Base-by-base conservation (phyloP, 2,329 filamentous ascomycete species). In the Pseudonectria buxi region DNA sequence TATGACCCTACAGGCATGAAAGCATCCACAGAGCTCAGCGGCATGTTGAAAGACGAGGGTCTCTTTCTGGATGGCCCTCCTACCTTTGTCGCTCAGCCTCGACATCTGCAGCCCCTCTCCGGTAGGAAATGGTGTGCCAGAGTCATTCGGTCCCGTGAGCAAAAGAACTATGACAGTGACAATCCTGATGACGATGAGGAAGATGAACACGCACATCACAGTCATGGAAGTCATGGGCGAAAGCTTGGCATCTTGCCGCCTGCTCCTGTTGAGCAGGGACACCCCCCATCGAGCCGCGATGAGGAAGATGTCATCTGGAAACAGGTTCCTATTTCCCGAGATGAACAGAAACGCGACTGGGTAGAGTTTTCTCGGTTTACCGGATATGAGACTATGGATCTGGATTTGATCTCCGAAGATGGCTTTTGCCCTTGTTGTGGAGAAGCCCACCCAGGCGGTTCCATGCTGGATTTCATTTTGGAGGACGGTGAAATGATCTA, bases 21-120 rank as follows among this genome's bases (percentile, higher is more conserved):
- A 40, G 65, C 65, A 10, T 61, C 61, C 7, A 58, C 58, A 3
- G 70, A 75, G 44, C 53, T 76, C 26, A 62, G 62, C n/a, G 69
- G 70, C 4, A 64, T 76, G 52, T 52, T 76, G 36, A 72, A 65
- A 41, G 68, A 75, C 29, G 71, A 74, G 38, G 72, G 72, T 2
- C 59, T 76, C 9, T 64, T 70, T 25, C 56, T 75, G 13, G 67
- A 68, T 28, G 64, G 67, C 5, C 58, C 59, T 1, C 59, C 71
- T 3, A 51, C 63, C 2, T 71, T 65, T 39, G 47, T 73, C 3
- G 63, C 63, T 24, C 55, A 61, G 12, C 57, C 57, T 35, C 64
- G 59, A 30, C 42, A 56, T 14, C 46, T 76, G 15, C 61, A 63
- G 27, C 43, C 52, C 12, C 57, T 73, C 2, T 50, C 54, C 4